Evolutionary conservation across 257 asterid genomes (phyloP).

Genomic region (Capsicum baccatum): DNA sequence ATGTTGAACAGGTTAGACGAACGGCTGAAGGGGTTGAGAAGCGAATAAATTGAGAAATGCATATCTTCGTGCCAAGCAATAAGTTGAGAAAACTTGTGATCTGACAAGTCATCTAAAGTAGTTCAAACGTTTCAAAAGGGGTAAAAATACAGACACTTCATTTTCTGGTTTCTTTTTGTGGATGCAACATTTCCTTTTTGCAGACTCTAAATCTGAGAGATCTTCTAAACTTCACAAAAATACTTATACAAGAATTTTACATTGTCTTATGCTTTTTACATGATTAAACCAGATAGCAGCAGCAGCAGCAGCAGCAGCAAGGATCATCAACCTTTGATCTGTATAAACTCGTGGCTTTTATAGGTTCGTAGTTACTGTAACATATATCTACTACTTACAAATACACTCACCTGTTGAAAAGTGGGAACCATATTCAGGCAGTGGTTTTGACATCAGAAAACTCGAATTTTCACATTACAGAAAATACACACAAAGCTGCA

Average conservation of each 20-base stretch:
- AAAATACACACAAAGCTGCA: not conserved
- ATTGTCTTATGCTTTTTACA: not conserved
- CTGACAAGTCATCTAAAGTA: not conserved
- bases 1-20: not conserved
- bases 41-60: not conserved
- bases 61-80: not conserved
- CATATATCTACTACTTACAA: constrained; percentile 7
- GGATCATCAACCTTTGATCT: not conserved
- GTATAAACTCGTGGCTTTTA: no score
- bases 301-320: not conserved
- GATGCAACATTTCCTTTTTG: not conserved
- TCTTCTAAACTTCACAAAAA: not conserved
- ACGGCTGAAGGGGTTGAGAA: not conserved
- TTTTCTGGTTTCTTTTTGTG: not conserved
- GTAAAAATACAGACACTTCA: not conserved
- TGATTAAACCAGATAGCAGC: not conserved
- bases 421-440: not conserved
- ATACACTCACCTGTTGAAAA: constrained; percentile 8
- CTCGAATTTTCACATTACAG: not conserved
- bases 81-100: not conserved
- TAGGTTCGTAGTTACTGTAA: not conserved
- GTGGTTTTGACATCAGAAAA: not conserved
- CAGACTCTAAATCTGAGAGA: not conserved
- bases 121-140: not conserved
- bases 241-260: not conserved